Percentiles rank a stretch among this genome's conserved stretches.
These are phyloP conservation scores for Chalara sp. DNA, from an alignment of 2,329 filamentous ascomycete genomes.

Conservation along the genomic window DNA sequence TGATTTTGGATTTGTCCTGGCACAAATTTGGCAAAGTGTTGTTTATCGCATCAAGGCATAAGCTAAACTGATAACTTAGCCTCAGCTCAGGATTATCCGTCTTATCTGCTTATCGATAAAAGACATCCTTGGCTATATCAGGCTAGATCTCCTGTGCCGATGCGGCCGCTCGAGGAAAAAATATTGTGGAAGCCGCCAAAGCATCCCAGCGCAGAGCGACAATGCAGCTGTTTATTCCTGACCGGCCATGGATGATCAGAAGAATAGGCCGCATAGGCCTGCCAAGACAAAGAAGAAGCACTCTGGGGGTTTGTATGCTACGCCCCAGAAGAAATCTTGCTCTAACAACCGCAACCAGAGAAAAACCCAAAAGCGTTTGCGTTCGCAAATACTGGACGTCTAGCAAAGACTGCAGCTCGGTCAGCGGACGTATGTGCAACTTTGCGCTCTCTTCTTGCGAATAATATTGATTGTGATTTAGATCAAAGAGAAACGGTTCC, in stretches of 20 bases:
- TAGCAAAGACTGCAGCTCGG: constrained; percentile 36
- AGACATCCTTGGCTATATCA: no score
- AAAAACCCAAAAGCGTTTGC: constrained; percentile 30
- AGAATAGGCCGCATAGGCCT: constrained; percentile 78
- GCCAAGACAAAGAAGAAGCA: constrained; percentile 83
- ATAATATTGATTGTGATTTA: constrained; percentile 26
- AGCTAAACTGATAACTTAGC: no score
- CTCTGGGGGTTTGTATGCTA: constrained; percentile 45
- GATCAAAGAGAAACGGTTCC: constrained; percentile 92
- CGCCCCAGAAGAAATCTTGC: not conserved
- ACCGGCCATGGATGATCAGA: constrained; percentile 68
- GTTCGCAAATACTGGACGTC: constrained; percentile 29
- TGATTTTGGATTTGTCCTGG: no score
- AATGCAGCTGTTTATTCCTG: no score
- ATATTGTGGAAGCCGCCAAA: no score
- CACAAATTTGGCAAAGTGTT: no score
- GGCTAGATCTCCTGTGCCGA: no score
- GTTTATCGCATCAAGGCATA: no score
- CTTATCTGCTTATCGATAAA: no score
- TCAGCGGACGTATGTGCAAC: constrained; percentile 42
- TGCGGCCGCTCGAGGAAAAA: no score
- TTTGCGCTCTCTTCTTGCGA: not conserved
- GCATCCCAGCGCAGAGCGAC: no score
- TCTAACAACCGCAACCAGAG: constrained; percentile 16
- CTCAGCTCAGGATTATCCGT: no score